Evolutionary conservation across 1,284 basidiomycete genomes (phyloP), one percentile per base, ranked within the genome.

Genomic region (Gymnopus androsaceus): DNA sequence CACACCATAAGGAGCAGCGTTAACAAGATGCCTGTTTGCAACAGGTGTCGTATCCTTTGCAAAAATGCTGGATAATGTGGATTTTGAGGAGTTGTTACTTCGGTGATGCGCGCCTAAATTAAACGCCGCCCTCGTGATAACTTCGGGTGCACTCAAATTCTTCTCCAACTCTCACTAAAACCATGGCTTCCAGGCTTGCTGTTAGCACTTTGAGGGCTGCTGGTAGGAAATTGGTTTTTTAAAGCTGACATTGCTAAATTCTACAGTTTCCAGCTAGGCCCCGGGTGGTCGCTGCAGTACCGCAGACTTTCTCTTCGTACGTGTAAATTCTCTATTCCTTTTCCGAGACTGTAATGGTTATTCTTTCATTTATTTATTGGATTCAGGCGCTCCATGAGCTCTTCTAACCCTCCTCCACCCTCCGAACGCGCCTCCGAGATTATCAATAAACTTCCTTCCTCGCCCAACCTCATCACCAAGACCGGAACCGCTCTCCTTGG

Each of bases 401-500:
- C 80, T 19, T 80, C 85, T 37, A 80, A 77, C 64, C 82, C 80
- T 28, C 78, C 77, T 28, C 86, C 88, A n/a, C 94, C 96, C 54
- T 85, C 90, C 55, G 85, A 96, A 74, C 91, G 92, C 68, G 97
- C 96, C 52, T 85, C 89, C 50, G 87, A 95, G 69, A 84, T 99
- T 68, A 88, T 99, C 69, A 89, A 97, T 78, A 86, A 87, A 70
- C 84, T 98, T 61, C 97, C 96, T 49, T 94, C 94, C 53, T 92
- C 92, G 63, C 91, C 92, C 37, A 83, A 79, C 66, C 82, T 98
- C 73, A 82, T 96, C 78, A 93, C 94, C 72, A 98, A 98, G 82
- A 96, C 92, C 51, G 94, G 94, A 62, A 87, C 91, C 61, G 88
- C 95, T 68, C 81, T 97, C 68, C 86, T 98, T 60, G 94, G 94